Evolutionary conservation across 2,329 filamentous ascomycete genomes (phyloP), one percentile per base, ranked within the genome.

Genomic region (Ophiostoma quercus): DNA sequence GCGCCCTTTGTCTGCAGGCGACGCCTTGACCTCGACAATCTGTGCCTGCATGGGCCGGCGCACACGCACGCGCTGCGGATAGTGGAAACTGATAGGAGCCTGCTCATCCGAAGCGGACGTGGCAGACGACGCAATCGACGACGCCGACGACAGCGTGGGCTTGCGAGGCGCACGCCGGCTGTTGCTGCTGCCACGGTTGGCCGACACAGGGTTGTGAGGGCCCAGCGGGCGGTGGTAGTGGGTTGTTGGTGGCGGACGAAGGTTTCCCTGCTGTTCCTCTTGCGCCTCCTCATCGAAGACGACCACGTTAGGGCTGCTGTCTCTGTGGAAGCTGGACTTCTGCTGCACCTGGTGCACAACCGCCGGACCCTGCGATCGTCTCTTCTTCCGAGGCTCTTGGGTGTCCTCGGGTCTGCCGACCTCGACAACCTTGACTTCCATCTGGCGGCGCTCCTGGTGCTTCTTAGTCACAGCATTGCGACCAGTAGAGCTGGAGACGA

Each of bases 51-150:
- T 60, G 19, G 63, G 70, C 57, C 57, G 70, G 32, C 43, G 71
- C 41, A 71, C 71, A 63, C 74, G 74, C 70, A 74, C 65, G 16
- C 76, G 74, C 67, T 75, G 75, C 8, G 75, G 77, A 65, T 77
- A 77, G 72, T 78, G 76, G 72, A 77, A 78, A 68, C 75, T 76
- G 29, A 75, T 73, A 22, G 72, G 70, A 3, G 66, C 39, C 41
- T 29, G 22, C 41, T 51, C 66, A 32, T 54, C 25, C 22, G 16
- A 16, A 14, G 43, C 19, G 22, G 22, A 47, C 39, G 71, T 14
- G 71, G 68, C n/a, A 70, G 72, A 1, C 25, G 54, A 14, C 22
- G 14, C 54, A 29, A 60, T 22, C 3, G 22, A 29, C 7, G 67
- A 70, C 25, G 72, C 63, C 12, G 63, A 65, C 1, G 66, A 60